Base-by-base conservation (phyloP, 164 flowering plant genomes). In the Vitis cinerea region DNA sequence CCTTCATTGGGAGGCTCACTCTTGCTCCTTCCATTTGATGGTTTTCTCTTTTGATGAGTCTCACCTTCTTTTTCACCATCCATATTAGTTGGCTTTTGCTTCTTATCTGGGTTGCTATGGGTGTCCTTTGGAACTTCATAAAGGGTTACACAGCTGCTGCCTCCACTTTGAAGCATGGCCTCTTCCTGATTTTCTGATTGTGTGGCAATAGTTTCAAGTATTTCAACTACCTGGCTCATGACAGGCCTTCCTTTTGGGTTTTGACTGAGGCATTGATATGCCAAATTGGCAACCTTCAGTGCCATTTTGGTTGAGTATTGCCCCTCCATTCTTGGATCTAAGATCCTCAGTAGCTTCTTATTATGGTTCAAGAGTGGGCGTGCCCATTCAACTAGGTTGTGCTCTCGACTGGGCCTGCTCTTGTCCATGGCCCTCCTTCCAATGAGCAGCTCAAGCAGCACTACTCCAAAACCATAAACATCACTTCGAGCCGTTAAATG, bases 381-480 rank as follows among this genome's bases (percentile, higher is more conserved):
- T 0, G 97, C 97, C 95, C 95, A 94, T 72, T 92, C 99, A 29
- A 94, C 99, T 61, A 94, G 78, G 83, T 88, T 94, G 73, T 92
- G 92, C 72, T 94, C 97, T 69, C 89, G 83, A 74, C 94, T 87
- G 10, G 97, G 93, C 71, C 95, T 81, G 79, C 88, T 86, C 82
- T 88, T 92, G 79, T 94, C 98, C 87, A 92, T 72, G 47, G 95
- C 97, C 77, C 85, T 87, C 72, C 92, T 80, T 64, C 98, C 98
- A 12, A 90, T 84, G 19, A 94, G 94, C 88, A 92, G 79, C 88
- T 94, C 99, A 55, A 92, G 97, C 48, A 94, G 86, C 72, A 94
- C 97, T 1, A 94, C 99, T 59, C 99, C 99, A 77, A 84, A 94
- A 13, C 97, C 97, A 74, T 94, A 94, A 51, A 92, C 92, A 80